Conservation (phyloP, 2,329 filamentous ascomycete species). For the Mycocentrospora acerina region DNA sequence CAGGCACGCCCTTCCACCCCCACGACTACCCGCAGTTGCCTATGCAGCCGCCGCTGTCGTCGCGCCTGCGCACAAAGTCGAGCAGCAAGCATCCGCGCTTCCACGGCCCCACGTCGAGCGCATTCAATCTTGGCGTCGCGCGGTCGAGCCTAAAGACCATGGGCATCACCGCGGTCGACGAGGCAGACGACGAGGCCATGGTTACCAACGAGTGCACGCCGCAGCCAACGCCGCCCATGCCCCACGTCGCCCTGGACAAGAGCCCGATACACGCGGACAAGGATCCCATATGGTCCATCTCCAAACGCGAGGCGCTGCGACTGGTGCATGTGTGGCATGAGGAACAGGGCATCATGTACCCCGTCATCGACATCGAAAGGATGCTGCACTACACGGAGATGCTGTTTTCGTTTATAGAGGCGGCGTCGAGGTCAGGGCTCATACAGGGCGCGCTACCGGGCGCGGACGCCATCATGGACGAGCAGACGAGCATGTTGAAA, state of each 20-base stretch:
- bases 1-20: conserved; percentile 30
- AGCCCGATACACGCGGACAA: conserved; percentile 49
- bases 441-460: conserved; percentile 57
- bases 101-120: conserved; percentile 80
- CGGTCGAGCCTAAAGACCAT: conserved; percentile 85
- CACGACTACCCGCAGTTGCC: conserved; percentile 38
- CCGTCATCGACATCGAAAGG: conserved; percentile 72
- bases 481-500: conserved; percentile 73
- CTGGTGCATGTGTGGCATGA: conserved; percentile 82
- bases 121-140: conserved; percentile 83
- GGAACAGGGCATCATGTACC: conserved; percentile 91
- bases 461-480: conserved; percentile 61
- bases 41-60: conserved; percentile 31
- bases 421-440: conserved; percentile 60
- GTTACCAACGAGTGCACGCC: conserved; percentile 57
- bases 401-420: conserved; percentile 73
- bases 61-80: conserved; percentile 43
- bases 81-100: conserved; percentile 63
- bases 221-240: conserved; percentile 45
- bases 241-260: conserved; percentile 14
- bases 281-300: conserved; percentile 80
- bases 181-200: conserved; percentile 61
- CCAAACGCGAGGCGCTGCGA: conserved; percentile 76
- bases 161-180: conserved; percentile 72
- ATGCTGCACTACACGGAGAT: conserved; percentile 70